Evolutionary conservation across 768 basidiomycete species (phyloP), one percentile per base, ranked within the genome.

Genomic region (Auricularia auricula-judae): DNA sequence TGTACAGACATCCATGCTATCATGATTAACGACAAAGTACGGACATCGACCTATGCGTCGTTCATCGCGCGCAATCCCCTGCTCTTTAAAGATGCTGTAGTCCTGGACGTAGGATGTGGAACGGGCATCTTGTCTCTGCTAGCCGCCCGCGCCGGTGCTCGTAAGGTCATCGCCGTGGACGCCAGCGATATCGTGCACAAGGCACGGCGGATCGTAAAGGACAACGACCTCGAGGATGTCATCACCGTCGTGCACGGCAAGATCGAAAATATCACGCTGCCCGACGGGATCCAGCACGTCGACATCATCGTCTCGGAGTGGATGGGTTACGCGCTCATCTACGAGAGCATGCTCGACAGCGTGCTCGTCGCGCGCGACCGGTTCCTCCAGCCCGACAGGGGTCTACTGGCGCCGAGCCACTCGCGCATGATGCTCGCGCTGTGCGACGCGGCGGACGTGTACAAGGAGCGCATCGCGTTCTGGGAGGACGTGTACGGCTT

Each of bases 261-360:
- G 74, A 84, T 98, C 33, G 96, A 99, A 75, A 86, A 94, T 23
- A 87, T 98, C 65, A 74, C 69, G 5, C 78, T 98, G 1, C 93
- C 91, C 1, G 86, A 87, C 62, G 84, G 76, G 62, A 76, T 88
- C 61, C 78, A 82, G 10, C 79, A 91, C 62, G 96, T 98, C 29
- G 96, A 99, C 73, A 84, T 99, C 65, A 94, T 99, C 74, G 79
- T 98, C 62, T 95, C 93, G 3, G 96, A 99, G 75, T 98, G 96
- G 96, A 98, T 98, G 96, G 93, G 87, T 16, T 93, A 92, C 70
- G 88, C 87, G 1, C 78, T 93, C 29, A 81, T 98, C 23, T 98
- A 98, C 74, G 96, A 99, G 75, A 91, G 89, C 53, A 98, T 99
- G 96, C 83, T 98, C 39, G 96, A 98, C 74, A 96, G 94, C 1